phyloP scores from a whole-genome alignment of 805 yeast genomes.

The Allodekkera sacchari region DNA sequence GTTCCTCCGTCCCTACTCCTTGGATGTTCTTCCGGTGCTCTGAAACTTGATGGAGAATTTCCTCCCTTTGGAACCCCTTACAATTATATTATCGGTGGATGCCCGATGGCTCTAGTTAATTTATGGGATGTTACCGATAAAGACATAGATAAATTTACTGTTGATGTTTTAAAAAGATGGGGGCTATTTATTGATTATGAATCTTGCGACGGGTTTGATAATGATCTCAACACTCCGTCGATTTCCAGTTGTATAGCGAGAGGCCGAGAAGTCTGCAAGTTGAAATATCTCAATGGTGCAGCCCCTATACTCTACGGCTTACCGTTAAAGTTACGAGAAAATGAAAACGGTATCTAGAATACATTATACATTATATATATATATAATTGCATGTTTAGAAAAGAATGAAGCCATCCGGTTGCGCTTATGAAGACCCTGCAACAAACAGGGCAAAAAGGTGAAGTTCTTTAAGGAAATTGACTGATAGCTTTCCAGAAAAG shows the following conservation, averaged over 20 bases:
- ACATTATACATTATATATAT: constrained; percentile 1
- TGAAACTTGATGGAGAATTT: constrained; percentile 48
- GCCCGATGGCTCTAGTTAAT: constrained; percentile 77
- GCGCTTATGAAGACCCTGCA: too few species aligned
- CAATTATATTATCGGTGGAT: constrained; percentile 71
- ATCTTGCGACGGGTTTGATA: constrained; percentile 13
- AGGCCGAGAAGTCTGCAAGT: constrained; percentile 61
- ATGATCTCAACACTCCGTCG: constrained; percentile 11
- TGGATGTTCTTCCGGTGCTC: constrained; percentile 86
- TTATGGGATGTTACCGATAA: constrained; percentile 97
- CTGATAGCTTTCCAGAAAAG: too few species aligned
- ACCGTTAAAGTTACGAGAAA: constrained; percentile 38
- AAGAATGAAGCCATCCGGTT: too few species aligned
- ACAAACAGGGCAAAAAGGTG: too few species aligned
- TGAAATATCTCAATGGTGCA: constrained; percentile 77
- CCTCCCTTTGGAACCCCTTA: constrained; percentile 72
- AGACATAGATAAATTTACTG: constrained; percentile 78
- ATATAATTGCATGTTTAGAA: too few species aligned
- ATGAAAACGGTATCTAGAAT: constrained; percentile 2
- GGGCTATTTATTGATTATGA: constrained; percentile 39
- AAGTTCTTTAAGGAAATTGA: too few species aligned
- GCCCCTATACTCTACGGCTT: constrained; percentile 90
- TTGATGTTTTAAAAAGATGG: constrained; percentile 54
- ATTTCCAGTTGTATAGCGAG: constrained; percentile 49
- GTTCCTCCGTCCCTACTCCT: constrained; percentile 61